Base-by-base conservation (phyloP, 2,329 filamentous ascomycete genomes). In the Zarea fungicola region DNA sequence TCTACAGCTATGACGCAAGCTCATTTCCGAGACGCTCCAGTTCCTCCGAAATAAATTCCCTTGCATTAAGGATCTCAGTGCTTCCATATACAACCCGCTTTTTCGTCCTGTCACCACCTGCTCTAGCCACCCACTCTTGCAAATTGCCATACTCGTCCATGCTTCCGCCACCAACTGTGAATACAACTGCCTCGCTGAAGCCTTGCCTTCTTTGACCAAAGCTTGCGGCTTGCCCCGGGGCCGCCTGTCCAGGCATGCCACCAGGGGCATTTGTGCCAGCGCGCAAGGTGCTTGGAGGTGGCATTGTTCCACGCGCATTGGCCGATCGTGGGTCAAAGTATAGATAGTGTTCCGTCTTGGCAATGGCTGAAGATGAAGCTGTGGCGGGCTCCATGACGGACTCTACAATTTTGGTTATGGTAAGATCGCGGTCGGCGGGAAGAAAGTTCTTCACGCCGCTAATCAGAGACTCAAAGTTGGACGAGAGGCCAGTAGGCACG, bases 111-210 rank as follows among this genome's bases (percentile, higher is more conserved):
- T 80, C 78, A 13, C 81, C 81, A 41, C 76, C 75, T 4, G 89
- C 90, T 55, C 92, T 78, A 65, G 81, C 83, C 5, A 92, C 89
- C 93, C 93, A 99, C 63, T 97, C 93, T 64, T 96, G 89, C 64
- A 99, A 66, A 67, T 99, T 99, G 18, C 91, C 92, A 64, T 97
- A 99, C 66, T 99, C 93, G 59, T 99, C 93, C 88, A 99, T 97
- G 64, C 90, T 96, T 35, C 93, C 93, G 40, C 95, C 93, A 4
- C 93, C 93, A 3, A 95, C 89, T 0, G 89, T 92, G 63, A 96
- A 96, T n/a, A 96, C 89, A 48, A 96, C 85, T 1, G 89, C 88
- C 61, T 96, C 91, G 42, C 82, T 87, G 67, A 92, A 96, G 0
- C 89, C 90, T 61, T 96, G 91, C 48, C 92, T 76, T 52, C 90